Conservation (phyloP, 345 rosid species). For the Carallia brachiata region DNA sequence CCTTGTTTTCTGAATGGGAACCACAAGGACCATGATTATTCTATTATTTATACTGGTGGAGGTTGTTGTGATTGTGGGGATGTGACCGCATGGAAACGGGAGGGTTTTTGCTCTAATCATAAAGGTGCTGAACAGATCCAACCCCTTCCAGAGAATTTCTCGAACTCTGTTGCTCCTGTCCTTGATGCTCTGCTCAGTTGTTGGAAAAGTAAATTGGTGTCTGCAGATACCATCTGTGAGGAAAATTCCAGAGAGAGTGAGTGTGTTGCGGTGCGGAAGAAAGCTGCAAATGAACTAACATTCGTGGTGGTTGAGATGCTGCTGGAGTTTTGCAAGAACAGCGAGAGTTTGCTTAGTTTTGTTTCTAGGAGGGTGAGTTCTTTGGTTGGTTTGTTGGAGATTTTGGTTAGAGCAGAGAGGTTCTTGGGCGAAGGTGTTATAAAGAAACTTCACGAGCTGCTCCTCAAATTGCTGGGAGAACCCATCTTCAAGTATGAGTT, state of each 20-base stretch:
- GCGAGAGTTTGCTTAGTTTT: slow-evolving; percentile 93
- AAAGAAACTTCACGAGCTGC: slow-evolving; percentile 68
- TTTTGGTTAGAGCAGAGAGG: slow-evolving; percentile 76
- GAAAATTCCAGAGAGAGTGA: slow-evolving; percentile 38
- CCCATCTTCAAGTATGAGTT: slow-evolving; percentile 85
- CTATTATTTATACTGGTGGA: slow-evolving; percentile 72
- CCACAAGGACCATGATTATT: slow-evolving; percentile 75
- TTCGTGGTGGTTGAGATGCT: slow-evolving; percentile 71
- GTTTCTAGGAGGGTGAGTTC: slow-evolving; percentile 62
- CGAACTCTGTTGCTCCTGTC: slow-evolving; percentile 64
- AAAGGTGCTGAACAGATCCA: slow-evolving; percentile 91
- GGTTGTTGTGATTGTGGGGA: slow-evolving; percentile 99
- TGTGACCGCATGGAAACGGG: slow-evolving; percentile 89
- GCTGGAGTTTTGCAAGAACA: slow-evolving; percentile 64
- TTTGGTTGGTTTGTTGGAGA: slow-evolving; percentile 55
- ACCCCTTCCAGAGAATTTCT: slow-evolving; percentile 66
- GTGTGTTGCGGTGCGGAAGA: slow-evolving; percentile 24
- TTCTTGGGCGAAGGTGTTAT: slow-evolving; percentile 46
- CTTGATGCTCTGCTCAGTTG: slow-evolving; percentile 61
- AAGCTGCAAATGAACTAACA: slow-evolving; percentile 66
- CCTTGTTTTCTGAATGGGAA: slow-evolving; percentile 85
- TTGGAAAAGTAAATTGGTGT: slow-evolving; percentile 61
- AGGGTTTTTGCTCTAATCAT: slow-evolving; percentile 90
- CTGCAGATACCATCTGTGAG: slow-evolving; percentile 38
- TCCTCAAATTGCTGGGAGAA: slow-evolving; percentile 81